These are phyloP conservation scores for Brassica nigra DNA, from an alignment of 345 rosid genomes.

Conservation along the genomic window DNA sequence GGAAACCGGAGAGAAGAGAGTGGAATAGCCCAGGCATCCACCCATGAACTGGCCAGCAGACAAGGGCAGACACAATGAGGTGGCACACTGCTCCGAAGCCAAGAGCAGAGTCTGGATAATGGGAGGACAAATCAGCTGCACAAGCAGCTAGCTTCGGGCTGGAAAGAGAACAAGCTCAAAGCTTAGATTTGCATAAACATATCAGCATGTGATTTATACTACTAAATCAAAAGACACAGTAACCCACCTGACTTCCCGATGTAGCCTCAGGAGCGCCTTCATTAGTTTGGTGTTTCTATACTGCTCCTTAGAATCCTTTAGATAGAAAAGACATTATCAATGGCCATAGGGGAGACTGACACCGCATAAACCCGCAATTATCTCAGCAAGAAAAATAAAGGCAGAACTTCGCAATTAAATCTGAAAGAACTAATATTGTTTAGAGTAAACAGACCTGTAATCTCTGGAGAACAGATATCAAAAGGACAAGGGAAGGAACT, in stretches of 20 bases:
- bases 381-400: background rate
- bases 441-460: constrained; percentile 64
- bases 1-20: constrained; percentile 76
- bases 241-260: constrained; percentile 86
- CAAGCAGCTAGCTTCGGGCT: constrained; percentile 96
- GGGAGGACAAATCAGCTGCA: constrained; percentile 87
- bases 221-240: constrained; percentile 21
- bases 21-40: constrained; percentile 97
- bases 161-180: constrained; percentile 47
- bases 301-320: constrained; percentile 86
- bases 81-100: constrained; percentile 96
- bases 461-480: constrained; percentile 74
- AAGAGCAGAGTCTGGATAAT: constrained; percentile 89
- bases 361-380: constrained; percentile 1
- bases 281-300: constrained; percentile 87
- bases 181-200: constrained; percentile 19
- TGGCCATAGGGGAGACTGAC: constrained; percentile 5
- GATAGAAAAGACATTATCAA: constrained; percentile 29
- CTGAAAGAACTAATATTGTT: constrained; percentile 7
- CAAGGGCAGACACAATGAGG: constrained; percentile 86
- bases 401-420: background rate
- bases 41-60: constrained; percentile 91
- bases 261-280: constrained; percentile 84
- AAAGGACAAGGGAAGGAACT: constrained; percentile 76
- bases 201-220: constrained; percentile 7